Evolutionary conservation across 441 rosid species (phyloP), one percentile per base, ranked within the genome.

Genomic region (Brassica balearica): DNA sequence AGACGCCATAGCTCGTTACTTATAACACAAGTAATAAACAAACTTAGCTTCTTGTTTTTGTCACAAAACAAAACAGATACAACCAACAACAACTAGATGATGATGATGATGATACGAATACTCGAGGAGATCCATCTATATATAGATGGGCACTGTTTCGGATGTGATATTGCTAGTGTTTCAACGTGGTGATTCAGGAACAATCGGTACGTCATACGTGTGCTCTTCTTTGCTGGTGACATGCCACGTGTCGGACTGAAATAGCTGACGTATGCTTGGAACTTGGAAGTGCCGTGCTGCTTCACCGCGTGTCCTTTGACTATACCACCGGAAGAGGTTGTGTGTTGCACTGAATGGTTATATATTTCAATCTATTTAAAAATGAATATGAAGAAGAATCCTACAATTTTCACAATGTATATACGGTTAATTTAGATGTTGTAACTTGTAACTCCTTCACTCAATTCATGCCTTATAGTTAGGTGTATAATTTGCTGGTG

Each of bases 121-220:
- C 32, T 69, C 8, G 69, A 75, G 43, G 74, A 67, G 71, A 65
- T 72, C 10, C 27, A 11, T 38, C 61, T 56, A 7, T 36, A 65
- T 32, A 71, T 4, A 29, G 34, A 29, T 29, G 34, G 43, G 58
- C 60, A 48, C 11, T 14, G 34, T 32, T 78, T 6, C 1, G 15
- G 58, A 78, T 7, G 46, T 66, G 15, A 20, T 56, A 48, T 65
- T 41, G 65, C 65, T 64, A 15, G 69, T 69, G 46, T 61, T 8
- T 36, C 70, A 23, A 62, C 68, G 79, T 73, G 68, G 77, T 32
- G 36, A 66, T 2, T 65, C 38, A 69, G 63, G 70, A 19, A 56
- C 72, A 67, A 46, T 32, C 68, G 68, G 68, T 58, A 80, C 73
- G 83, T 29, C 83, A 80, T 71, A 71, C 83, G 83, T 75, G 76